Percentiles rank a stretch among this genome's conserved stretches.
These are phyloP conservation scores for Umbilicus rupestris DNA, from an alignment of 164 flowering plant species.

Conservation along the genomic window DNA sequence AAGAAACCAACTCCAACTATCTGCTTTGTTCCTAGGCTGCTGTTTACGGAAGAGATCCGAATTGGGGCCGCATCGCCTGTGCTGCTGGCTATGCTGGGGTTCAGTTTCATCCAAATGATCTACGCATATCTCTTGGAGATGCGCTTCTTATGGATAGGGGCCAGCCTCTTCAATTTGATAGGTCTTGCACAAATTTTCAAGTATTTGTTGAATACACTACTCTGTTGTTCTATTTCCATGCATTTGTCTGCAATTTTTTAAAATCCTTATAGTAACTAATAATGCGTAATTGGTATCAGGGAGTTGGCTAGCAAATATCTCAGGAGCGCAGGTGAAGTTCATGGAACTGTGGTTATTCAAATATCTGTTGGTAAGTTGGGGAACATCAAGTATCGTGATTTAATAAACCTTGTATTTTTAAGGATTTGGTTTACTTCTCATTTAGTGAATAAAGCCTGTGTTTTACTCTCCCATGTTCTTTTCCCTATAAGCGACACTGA, in stretches of 20 bases:
- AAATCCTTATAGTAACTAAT: not conserved
- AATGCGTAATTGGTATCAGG: conserved; percentile 26
- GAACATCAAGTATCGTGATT: not conserved
- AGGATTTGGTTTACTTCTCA: not conserved
- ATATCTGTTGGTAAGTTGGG: conserved; percentile 61
- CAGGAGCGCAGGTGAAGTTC: conserved; percentile 63
- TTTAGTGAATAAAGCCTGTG: not conserved
- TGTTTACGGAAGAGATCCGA: conserved; percentile 93
- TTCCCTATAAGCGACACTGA: not conserved
- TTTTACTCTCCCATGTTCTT: not conserved
- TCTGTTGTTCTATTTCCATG: not conserved
- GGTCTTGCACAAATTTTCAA: conserved; percentile 23
- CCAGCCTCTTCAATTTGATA: conserved; percentile 82
- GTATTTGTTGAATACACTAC: not conserved
- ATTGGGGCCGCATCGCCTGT: conserved; percentile 98
- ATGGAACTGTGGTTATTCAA: conserved; percentile 66
- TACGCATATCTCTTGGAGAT: conserved; percentile 70
- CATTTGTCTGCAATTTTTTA: not conserved
- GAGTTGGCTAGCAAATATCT: conserved; percentile 72
- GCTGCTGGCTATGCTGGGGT: conserved; percentile 93
- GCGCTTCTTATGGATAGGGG: conserved; percentile 83
- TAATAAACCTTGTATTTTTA: too few species aligned
- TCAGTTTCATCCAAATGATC: conserved; percentile 49
- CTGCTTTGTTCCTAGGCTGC: conserved; percentile 56
- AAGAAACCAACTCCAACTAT: conserved; percentile 7